Percentiles rank a stretch among this genome's conserved stretches.
These are phyloP conservation scores for Dentipellis fragilis DNA, from an alignment of 768 basidiomycete species.

Conservation along the genomic window DNA sequence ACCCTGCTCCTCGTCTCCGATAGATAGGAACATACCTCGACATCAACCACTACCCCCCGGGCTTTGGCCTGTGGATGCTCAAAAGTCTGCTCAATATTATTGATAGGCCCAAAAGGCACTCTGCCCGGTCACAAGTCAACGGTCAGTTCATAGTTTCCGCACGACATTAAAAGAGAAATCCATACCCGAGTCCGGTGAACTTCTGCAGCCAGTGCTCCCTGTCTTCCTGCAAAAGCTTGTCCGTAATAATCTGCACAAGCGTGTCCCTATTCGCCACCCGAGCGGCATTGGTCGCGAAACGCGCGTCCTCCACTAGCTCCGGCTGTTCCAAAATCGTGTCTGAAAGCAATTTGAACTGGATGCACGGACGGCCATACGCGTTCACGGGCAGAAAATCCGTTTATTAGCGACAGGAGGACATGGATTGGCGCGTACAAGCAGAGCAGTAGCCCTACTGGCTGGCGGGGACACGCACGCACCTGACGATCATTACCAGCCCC, in stretches of 20 bases:
- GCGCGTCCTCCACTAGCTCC: slow-evolving; percentile 46
- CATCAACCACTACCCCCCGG: slow-evolving; percentile 62
- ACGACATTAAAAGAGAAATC: slow-evolving; percentile 1
- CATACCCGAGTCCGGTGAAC: slow-evolving; percentile 73
- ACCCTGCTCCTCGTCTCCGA: no score
- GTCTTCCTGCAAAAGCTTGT: slow-evolving; percentile 42
- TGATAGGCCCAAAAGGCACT: slow-evolving; percentile 86
- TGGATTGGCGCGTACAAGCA: background rate
- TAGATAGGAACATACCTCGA: slow-evolving; percentile 45
- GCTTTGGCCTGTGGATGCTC: slow-evolving; percentile 81
- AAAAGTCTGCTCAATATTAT: slow-evolving; percentile 84
- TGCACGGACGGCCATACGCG: background rate
- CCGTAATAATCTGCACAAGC: slow-evolving; percentile 59
- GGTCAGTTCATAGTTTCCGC: slow-evolving; percentile 2
- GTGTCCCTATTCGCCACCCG: slow-evolving; percentile 70
- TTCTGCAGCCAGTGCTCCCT: slow-evolving; percentile 67
- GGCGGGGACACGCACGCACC: slow-evolving; percentile 25
- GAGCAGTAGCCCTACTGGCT: background rate
- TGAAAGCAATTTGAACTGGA: slow-evolving; percentile 62
- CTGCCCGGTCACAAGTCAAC: no score
- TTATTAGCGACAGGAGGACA: background rate
- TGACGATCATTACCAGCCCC: slow-evolving; percentile 88
- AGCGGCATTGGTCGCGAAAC: slow-evolving; percentile 63
- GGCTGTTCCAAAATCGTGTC: slow-evolving; percentile 53
- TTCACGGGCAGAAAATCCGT: background rate